A percentile compares a stretch with the other conserved stretches of the same genome.
These are phyloP conservation scores for Exophiala dermatitidis DNA, from an alignment of 2,329 filamentous ascomycete genomes.

Conservation along the genomic window DNA sequence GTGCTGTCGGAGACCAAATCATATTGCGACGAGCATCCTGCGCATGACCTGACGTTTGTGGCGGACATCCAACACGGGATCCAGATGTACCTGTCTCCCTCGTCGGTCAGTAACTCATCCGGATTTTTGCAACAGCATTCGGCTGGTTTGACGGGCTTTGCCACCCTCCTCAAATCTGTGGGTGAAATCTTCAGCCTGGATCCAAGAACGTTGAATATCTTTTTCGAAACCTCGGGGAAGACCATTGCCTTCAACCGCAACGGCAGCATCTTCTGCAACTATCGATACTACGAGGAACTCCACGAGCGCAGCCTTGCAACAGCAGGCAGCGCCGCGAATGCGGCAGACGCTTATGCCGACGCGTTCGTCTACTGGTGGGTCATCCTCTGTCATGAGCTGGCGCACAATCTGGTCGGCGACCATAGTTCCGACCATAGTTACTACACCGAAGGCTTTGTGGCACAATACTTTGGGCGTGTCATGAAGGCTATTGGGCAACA, in stretches of 20 bases:
- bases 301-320: constrained; percentile 51
- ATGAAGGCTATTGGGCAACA: constrained; percentile 13
- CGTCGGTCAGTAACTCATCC: constrained; percentile 41
- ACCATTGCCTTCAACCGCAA: constrained; percentile 89
- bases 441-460: constrained; percentile 51
- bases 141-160: constrained; percentile 61
- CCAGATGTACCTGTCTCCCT: constrained; percentile 61
- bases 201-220: constrained; percentile 68
- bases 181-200: constrained; percentile 66
- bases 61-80: constrained; percentile 65
- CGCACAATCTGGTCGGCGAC: constrained; percentile 77
- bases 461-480: constrained; percentile 25
- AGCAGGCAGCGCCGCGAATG: constrained; percentile 20
- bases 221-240: constrained; percentile 68
- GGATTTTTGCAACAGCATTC: constrained; percentile 57
- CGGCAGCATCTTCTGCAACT: constrained; percentile 89
- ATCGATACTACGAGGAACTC: constrained; percentile 75
- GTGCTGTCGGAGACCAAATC: constrained; percentile 73
- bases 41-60: constrained; percentile 64
- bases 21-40: constrained; percentile 74
- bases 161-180: constrained; percentile 60
- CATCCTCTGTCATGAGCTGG: constrained; percentile 89
- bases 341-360: constrained; percentile 51
- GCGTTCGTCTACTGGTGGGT: constrained; percentile 87
- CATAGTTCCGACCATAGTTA: constrained; percentile 77